Conservation (phyloP, 2,329 filamentous ascomycete genomes). For the Nothophoma quercina region DNA sequence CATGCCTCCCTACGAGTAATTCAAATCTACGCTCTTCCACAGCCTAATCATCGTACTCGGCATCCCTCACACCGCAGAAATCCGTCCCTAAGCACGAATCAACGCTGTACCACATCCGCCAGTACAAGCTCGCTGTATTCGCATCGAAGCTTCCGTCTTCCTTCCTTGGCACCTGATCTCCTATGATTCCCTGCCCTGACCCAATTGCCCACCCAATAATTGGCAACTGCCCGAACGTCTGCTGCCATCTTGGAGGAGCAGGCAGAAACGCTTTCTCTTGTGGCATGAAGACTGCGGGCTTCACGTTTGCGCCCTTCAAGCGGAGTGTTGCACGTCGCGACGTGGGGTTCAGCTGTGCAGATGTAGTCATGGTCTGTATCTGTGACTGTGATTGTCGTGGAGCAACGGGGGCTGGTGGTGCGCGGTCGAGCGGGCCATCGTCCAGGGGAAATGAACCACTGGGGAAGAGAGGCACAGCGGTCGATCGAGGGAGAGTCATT, state of each 20-base stretch:
- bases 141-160: slow-evolving; percentile 82
- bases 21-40: too few species aligned
- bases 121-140: slow-evolving; percentile 67
- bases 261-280: slow-evolving; percentile 58
- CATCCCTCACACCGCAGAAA: slow-evolving; percentile 66
- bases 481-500: slow-evolving; percentile 25
- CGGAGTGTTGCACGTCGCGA: slow-evolving; percentile 36
- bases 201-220: slow-evolving; percentile 57
- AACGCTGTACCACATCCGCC: slow-evolving; percentile 66
- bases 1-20: neutral
- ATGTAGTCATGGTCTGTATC: slow-evolving; percentile 26
- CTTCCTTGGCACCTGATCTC: slow-evolving; percentile 74
- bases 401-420: slow-evolving; percentile 28
- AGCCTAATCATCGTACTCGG: slow-evolving; percentile 53
- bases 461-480: slow-evolving; percentile 24
- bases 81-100: slow-evolving; percentile 66
- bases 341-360: slow-evolving; percentile 28
- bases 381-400: slow-evolving; percentile 32
- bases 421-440: slow-evolving; percentile 18
- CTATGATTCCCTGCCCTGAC: slow-evolving; percentile 68
- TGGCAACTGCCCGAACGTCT: slow-evolving; percentile 57
- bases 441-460: slow-evolving; percentile 38
- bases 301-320: slow-evolving; percentile 46
- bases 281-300: slow-evolving; percentile 51
- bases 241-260: slow-evolving; percentile 51